Percentiles rank a stretch among this genome's conserved stretches.
These are phyloP conservation scores for Garcileccinum viscosum DNA, from an alignment of 1,284 basidiomycete species.

Conservation along the genomic window DNA sequence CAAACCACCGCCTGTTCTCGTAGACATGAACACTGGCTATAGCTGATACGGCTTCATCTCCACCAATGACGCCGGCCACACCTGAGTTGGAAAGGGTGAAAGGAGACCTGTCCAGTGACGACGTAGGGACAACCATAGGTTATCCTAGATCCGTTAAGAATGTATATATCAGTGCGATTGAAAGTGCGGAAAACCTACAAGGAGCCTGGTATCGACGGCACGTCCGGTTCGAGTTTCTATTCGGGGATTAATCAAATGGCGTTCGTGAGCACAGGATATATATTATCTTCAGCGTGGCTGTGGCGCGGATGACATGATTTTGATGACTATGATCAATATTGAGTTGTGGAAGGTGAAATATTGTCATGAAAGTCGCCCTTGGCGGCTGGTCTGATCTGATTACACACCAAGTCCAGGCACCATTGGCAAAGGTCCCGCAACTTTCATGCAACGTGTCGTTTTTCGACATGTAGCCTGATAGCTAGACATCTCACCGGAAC, in stretches of 20 bases:
- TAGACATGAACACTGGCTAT: slow-evolving; percentile 44
- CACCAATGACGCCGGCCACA: slow-evolving; percentile 38
- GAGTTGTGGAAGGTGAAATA: too few species aligned
- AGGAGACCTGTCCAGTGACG: slow-evolving; percentile 22
- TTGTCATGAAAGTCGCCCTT: too few species aligned
- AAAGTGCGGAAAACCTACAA: slow-evolving; percentile 2
- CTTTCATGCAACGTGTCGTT: too few species aligned
- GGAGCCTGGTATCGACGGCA: slow-evolving; percentile 5
- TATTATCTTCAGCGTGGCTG: too few species aligned
- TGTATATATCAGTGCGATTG: slow-evolving; percentile 26
- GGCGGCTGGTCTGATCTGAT: too few species aligned
- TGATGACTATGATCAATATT: too few species aligned
- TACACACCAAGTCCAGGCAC: too few species aligned
- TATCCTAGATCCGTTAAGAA: slow-evolving; percentile 23
- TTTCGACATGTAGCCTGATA: background rate
- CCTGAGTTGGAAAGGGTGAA: slow-evolving; percentile 37
- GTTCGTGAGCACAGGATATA: too few species aligned
- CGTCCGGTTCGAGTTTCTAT: background rate
- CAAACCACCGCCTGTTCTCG: slow-evolving; percentile 34
- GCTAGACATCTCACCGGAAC: too few species aligned
- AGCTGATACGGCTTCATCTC: slow-evolving; percentile 42
- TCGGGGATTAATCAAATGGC: background rate
- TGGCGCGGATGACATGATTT: too few species aligned
- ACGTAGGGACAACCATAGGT: slow-evolving; percentile 8
- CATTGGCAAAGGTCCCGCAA: too few species aligned